Conservation (phyloP, 352 stramenopile species). For the Globisporangium paroecandrum region DNA sequence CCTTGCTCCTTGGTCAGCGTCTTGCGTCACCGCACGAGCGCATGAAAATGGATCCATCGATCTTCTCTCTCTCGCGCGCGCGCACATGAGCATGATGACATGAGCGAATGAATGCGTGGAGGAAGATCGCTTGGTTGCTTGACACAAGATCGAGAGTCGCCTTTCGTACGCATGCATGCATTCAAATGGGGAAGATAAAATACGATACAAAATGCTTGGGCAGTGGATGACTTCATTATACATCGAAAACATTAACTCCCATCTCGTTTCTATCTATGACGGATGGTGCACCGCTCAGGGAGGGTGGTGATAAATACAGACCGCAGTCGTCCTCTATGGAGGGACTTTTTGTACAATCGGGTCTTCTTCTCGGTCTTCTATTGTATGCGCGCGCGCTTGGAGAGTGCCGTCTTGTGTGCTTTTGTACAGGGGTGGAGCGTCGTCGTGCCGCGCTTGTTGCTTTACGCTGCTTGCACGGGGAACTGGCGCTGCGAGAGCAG, state of each 20-base stretch:
- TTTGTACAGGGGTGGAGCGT: not conserved
- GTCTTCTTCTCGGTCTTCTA: constrained; percentile 11
- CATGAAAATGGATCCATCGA: not conserved
- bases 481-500: constrained; percentile 76
- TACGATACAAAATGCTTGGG: not conserved
- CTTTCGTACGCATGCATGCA: not conserved
- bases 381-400: constrained; percentile 10
- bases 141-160: not conserved
- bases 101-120: not conserved
- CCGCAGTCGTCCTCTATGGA: constrained; percentile 1
- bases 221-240: constrained; percentile 8
- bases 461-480: constrained; percentile 33
- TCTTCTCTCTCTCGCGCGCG: not conserved
- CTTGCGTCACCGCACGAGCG: not conserved
- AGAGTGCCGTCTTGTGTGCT: constrained; percentile 12
- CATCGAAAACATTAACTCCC: constrained; percentile 8
- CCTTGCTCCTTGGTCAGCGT: not conserved
- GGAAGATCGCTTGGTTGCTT: not conserved
- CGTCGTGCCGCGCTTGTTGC: constrained; percentile 12
- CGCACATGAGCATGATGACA: not conserved
- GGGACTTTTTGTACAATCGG: not conserved
- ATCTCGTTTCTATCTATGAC: constrained; percentile 1
- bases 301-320: constrained; percentile 14
- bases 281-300: not conserved
- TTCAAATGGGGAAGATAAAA: not conserved